Conservation (phyloP, 176 grass and related monocot genomes). For the Triticum aestivum region DNA sequence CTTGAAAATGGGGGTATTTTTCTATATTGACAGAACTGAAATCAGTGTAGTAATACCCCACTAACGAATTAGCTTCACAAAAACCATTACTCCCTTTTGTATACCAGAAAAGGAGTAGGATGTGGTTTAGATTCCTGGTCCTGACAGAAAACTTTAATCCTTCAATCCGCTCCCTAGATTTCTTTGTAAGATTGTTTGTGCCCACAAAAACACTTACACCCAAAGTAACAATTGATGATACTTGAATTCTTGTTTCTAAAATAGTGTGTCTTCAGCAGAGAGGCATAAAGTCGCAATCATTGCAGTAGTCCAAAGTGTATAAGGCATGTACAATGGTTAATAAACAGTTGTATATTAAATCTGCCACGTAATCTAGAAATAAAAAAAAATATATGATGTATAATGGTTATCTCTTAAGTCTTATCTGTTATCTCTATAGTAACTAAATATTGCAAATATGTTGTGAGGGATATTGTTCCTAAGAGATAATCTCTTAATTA, state of each 20-base stretch:
- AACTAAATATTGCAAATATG: no score
- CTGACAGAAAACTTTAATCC: neutral
- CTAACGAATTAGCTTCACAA: constrained; percentile 1
- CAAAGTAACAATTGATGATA: neutral
- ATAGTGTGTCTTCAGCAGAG: neutral
- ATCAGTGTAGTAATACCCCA: neutral
- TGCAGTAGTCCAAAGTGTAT: neutral
- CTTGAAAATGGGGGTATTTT: neutral
- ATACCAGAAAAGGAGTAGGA: neutral
- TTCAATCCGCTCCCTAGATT: neutral
- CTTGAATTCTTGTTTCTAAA: neutral
- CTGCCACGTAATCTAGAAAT: no score
- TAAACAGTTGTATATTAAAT: no score
- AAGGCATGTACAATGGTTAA: neutral
- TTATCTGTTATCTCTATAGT: no score
- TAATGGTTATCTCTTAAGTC: no score
- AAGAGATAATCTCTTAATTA: no score
- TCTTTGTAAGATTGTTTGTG: neutral
- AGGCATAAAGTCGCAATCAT: neutral
- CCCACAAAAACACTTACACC: neutral
- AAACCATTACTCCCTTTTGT: neutral
- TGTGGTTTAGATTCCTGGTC: neutral
- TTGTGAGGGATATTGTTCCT: no score
- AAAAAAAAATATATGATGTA: no score
- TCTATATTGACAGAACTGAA: neutral